Conservation (phyloP, 352 stramenopile genomes). For the Phytophthora colocasiae region DNA sequence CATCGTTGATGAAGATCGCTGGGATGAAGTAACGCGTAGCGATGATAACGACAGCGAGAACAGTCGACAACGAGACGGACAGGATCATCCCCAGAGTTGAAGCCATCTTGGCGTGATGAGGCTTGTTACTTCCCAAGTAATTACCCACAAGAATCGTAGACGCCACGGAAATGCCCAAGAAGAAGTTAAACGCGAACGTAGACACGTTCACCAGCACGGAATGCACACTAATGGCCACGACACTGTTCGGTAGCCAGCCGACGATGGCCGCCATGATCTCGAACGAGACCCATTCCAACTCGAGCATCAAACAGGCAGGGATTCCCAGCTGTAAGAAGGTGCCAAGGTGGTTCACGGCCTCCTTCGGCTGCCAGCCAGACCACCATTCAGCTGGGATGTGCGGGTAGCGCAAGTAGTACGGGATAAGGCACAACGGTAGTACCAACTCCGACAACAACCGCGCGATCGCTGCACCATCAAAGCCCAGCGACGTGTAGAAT, state of each 20-base stretch:
- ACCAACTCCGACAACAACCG: constrained; percentile 63
- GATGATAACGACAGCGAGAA: constrained; percentile 53
- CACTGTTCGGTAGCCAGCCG: constrained; percentile 64
- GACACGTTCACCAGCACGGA: constrained; percentile 73
- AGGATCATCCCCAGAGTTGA: constrained; percentile 76
- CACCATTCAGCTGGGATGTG: constrained; percentile 58
- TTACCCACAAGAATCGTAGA: constrained; percentile 85
- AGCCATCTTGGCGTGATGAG: constrained; percentile 84
- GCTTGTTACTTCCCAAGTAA: constrained; percentile 80
- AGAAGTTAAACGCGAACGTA: constrained; percentile 78
- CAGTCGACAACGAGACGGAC: constrained; percentile 49
- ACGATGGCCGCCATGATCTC: constrained; percentile 81
- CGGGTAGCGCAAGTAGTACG: constrained; percentile 70
- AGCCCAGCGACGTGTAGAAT: constrained; percentile 82
- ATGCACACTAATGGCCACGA: constrained; percentile 77
- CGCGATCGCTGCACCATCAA: constrained; percentile 81
- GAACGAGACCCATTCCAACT: constrained; percentile 80
- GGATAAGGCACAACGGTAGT: constrained; percentile 62
- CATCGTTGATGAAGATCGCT: constrained; percentile 78
- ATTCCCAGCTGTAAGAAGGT: constrained; percentile 77
- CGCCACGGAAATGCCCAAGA: constrained; percentile 82
- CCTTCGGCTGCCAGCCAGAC: constrained; percentile 67
- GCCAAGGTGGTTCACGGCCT: constrained; percentile 57
- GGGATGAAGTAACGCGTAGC: constrained; percentile 56
- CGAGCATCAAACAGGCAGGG: constrained; percentile 76